A percentile compares a stretch with the other conserved stretches of the same genome.
Evolutionary conservation across 1,284 basidiomycete species (phyloP).

Genomic region (Mycena sp.): DNA sequence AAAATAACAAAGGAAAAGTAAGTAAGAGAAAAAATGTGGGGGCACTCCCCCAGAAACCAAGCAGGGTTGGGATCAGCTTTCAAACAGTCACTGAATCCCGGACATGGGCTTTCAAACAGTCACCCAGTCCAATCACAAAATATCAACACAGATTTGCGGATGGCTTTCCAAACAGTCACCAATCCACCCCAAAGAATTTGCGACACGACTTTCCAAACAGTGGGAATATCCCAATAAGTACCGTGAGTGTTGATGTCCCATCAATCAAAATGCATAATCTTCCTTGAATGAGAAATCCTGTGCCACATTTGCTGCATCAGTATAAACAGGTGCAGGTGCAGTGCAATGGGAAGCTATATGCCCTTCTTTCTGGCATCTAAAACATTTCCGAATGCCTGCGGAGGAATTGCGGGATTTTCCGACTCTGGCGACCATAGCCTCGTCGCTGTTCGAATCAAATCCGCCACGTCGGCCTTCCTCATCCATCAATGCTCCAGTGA

Average conservation of each 20-base stretch:
- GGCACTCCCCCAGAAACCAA: too few relatives aligned
- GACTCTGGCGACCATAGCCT: too few relatives aligned
- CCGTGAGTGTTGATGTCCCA: background rate
- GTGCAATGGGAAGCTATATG: slow-evolving; percentile 1
- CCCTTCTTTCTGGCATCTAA: slow-evolving; percentile 5
- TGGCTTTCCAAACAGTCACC: background rate
- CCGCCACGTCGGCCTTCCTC: background rate
- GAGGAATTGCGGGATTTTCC: background rate
- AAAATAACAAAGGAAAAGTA: too few relatives aligned
- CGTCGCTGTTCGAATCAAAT: background rate
- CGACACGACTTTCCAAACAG: background rate
- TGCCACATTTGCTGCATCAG: background rate
- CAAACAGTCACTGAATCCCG: background rate
- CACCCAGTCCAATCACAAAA: background rate
- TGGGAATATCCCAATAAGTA: too few relatives aligned
- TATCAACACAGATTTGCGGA: background rate
- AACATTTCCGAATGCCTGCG: background rate
- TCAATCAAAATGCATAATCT: background rate
- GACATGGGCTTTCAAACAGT: background rate
- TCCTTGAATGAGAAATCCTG: background rate
- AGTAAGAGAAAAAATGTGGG: too few relatives aligned
- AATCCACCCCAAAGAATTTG: background rate
- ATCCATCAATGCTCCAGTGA: slow-evolving; percentile 1
- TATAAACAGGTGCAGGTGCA: background rate
- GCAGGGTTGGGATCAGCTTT: slow-evolving; percentile 1